These are phyloP conservation scores for Dovyalis caffra DNA, from an alignment of 345 rosid genomes.

Conservation along the genomic window DNA sequence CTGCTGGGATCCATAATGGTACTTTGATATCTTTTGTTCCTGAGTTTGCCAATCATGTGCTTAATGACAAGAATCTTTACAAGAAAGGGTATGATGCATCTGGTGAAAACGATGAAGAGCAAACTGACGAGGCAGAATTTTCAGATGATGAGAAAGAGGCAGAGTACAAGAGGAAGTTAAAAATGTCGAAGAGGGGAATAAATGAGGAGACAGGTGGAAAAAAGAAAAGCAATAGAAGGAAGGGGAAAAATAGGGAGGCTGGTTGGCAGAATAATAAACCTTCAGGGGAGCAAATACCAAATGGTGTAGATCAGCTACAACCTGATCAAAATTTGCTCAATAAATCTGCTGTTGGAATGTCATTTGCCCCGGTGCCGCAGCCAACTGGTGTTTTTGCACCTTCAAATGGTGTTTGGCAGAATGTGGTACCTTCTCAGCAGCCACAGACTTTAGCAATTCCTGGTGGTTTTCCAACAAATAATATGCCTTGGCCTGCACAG, in stretches of 20 bases:
- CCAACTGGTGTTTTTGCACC: conserved; percentile 29
- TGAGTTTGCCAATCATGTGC: conserved; percentile 75
- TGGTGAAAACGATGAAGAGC: conserved; percentile 91
- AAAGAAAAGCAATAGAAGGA: conserved; percentile 52
- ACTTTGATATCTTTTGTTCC: conserved; percentile 63
- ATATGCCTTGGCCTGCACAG: conserved; percentile 47
- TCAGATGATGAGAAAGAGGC: conserved; percentile 98
- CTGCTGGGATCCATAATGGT: conserved; percentile 60
- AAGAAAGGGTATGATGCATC: conserved; percentile 97
- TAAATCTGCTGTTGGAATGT: conserved; percentile 21
- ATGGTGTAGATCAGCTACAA: conserved; percentile 14
- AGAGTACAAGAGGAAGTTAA: conserved; percentile 60
- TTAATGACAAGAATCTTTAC: conserved; percentile 66
- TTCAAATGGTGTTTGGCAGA: conserved; percentile 38
- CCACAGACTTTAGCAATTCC: conserved; percentile 28
- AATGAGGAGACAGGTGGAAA: conserved; percentile 44
- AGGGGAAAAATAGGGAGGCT: conserved; percentile 39
- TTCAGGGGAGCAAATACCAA: conserved; percentile 34
- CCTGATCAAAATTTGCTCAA: conserved; percentile 28
- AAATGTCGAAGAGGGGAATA: conserved; percentile 66
- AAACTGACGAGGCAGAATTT: conserved; percentile 73
- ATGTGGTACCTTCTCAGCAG: conserved; percentile 33
- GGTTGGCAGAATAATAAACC: conserved; percentile 39
- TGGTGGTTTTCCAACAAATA: conserved; percentile 41
- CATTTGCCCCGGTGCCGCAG: conserved; percentile 38